Conservation (phyloP, 371 early-diverging fungal species). For the Rozella allomycis region DNA sequence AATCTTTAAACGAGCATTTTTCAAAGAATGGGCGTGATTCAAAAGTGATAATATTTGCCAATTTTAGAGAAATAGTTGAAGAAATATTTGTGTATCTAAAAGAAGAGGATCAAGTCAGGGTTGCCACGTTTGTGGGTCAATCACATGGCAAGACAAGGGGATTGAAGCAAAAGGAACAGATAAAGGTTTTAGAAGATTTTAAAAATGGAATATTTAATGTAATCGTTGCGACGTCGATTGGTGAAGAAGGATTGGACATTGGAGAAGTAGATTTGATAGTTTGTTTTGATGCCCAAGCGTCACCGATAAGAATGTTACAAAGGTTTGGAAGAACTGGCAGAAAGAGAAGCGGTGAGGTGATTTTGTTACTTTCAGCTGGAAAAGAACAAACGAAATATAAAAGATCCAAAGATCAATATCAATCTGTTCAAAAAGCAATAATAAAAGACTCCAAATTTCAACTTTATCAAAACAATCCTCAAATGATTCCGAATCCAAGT, state of each 20-base stretch:
- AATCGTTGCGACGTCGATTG: conserved; percentile 73
- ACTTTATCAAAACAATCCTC: no score
- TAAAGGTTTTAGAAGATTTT: conserved; percentile 43
- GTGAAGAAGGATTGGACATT: conserved; percentile 92
- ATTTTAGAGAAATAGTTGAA: no score
- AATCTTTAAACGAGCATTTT: no score
- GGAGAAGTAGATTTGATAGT: conserved; percentile 86
- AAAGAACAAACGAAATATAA: conserved; percentile 45
- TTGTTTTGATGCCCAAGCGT: conserved; percentile 65
- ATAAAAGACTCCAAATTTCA: no score
- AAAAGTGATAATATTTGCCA: no score
- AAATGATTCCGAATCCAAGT: no score
- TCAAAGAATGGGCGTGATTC: no score
- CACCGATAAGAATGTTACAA: conserved; percentile 68
- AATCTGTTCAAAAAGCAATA: conserved; percentile 21
- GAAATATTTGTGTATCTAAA: no score
- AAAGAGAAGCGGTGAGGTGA: conserved; percentile 58
- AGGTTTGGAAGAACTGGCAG: conserved; percentile 87
- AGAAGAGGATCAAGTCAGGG: no score
- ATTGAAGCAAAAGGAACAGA: conserved; percentile 58
- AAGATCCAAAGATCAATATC: conserved; percentile 12
- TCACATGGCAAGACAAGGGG: no score
- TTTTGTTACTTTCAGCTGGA: conserved; percentile 55
- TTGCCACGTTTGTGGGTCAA: no score
- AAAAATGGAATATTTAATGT: conserved; percentile 50